A percentile compares a stretch with the other conserved stretches of the same genome.
Evolutionary conservation across 495 filamentous ascomycete species (phyloP).

Genomic region (Talaromyces liani): DNA sequence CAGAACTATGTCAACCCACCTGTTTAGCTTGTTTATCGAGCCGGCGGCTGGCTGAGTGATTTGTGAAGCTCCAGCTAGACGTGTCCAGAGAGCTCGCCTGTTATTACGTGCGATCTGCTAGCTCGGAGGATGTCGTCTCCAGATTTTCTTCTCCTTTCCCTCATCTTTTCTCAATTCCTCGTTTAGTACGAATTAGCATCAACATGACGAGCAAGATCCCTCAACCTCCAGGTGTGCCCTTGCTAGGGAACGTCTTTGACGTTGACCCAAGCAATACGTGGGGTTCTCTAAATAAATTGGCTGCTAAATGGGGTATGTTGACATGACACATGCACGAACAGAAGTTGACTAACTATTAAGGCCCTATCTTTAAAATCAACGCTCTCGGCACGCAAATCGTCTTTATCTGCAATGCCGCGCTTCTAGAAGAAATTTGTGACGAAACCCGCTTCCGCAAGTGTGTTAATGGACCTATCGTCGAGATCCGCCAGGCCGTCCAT

Average conservation of each 20-base stretch:
- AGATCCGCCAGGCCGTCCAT: conserved; percentile 56
- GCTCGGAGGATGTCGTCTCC: neutral
- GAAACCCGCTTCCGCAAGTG: conserved; percentile 63
- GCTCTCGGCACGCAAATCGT: conserved; percentile 42
- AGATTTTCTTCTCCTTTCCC: neutral
- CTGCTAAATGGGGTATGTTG: conserved; percentile 53
- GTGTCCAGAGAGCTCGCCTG: neutral
- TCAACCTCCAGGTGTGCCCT: conserved; percentile 55
- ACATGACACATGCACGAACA: neutral
- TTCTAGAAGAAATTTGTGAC: conserved; percentile 66
- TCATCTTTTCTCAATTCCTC: neutral
- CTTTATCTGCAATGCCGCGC: conserved; percentile 46
- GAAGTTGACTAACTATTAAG: conserved; percentile 22
- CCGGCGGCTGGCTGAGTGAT: conserved; percentile 1
- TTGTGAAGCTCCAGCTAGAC: neutral
- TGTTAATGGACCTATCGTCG: conserved; percentile 46
- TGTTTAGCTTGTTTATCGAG: neutral
- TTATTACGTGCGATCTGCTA: neutral
- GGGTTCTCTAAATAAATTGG: conserved; percentile 53
- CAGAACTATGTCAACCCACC: neutral
- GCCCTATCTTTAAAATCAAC: conserved; percentile 67
- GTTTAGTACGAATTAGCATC: neutral
- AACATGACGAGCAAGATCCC: conserved; percentile 48
- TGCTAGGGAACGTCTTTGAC: conserved; percentile 62
- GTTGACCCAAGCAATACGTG: conserved; percentile 55